Evolutionary conservation across 2,329 filamentous ascomycete species (phyloP), one percentile per base, ranked within the genome.

Genomic region (Teratosphaeria zuluensis): DNA sequence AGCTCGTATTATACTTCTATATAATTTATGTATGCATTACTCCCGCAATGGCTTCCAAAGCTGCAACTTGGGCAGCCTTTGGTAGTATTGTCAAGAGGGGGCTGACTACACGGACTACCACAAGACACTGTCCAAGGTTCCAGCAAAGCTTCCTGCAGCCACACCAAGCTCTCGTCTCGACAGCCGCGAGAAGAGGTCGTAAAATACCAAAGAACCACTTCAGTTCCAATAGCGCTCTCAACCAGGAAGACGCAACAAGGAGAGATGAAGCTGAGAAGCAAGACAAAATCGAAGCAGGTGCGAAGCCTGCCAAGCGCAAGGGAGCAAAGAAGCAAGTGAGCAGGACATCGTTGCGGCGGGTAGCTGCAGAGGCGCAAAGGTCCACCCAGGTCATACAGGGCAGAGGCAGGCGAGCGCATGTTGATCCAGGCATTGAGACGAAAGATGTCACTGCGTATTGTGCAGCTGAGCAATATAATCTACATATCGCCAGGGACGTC

Each of bases 291-390:
- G 59, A 38, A 60, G 48, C 35, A 53, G 63, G 51, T 59, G 62
- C 52, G 16, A 61, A 54, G 33, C 16, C 58, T 21, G 38, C 60
- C 9, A 60, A 56, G 33, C 56, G 59, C 16, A 64, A 65, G 56
- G 65, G 79, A 77, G 67, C 77, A 79, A 74, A 81, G 61, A 75
- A 76, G 28, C 76, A 81, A 3, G 77, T 79, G 28, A 76, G 83
- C 52, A 88, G 90, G 64, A 88, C 86, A 62, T 94, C 90, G 1
- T 78, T 96, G 33, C 85, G 92, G 58, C 83, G 91, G 59, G 90
- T 95, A 12, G 90, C 92, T 33, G 88, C 90, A 19, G 90, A 94
- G 67, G 91, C 92, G 19, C 90, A 96, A 74, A 77, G 75, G 64
- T 83, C 77, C 59, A 79, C 76, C 64, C 77, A 77, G 1, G 76